Conservation (phyloP, 805 yeast genomes). For the Naumovozyma dairenensis region DNA sequence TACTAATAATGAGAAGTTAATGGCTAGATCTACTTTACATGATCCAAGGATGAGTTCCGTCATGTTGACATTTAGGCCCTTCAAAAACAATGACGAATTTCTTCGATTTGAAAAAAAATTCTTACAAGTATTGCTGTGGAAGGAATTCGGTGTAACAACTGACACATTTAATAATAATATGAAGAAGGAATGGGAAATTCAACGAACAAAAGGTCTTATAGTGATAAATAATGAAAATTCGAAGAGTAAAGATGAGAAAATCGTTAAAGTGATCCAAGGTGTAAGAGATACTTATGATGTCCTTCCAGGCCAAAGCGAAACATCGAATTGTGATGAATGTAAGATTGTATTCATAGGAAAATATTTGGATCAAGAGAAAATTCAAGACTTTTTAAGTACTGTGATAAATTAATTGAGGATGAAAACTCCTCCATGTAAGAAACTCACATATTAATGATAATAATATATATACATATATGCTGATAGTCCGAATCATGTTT, state of each 20-base stretch:
- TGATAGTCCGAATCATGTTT: no score
- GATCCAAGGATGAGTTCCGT: slow-evolving; percentile 48
- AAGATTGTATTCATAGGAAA: slow-evolving; percentile 74
- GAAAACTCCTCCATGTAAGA: no score
- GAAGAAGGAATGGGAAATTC: slow-evolving; percentile 44
- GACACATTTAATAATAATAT: slow-evolving; percentile 22
- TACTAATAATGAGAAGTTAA: slow-evolving; percentile 9
- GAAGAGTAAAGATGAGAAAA: slow-evolving; percentile 12
- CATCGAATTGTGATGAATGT: slow-evolving; percentile 28
- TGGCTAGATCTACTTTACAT: slow-evolving; percentile 29
- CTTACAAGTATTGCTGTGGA: slow-evolving; percentile 69
- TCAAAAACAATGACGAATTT: slow-evolving; percentile 31
- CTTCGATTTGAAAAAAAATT: slow-evolving; percentile 42
- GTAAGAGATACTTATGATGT: slow-evolving; percentile 89
- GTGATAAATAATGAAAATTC: slow-evolving; percentile 28
- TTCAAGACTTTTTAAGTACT: slow-evolving; percentile 19
- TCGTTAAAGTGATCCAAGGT: slow-evolving; percentile 68
- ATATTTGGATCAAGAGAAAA: slow-evolving; percentile 33
- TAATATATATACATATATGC: no score
- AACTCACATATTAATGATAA: no score
- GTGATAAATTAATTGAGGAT: no score
- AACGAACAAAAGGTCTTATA: slow-evolving; percentile 71
- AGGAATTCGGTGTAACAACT: slow-evolving; percentile 37
- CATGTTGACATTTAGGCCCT: slow-evolving; percentile 36
- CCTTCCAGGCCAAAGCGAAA: slow-evolving; percentile 34